Evolutionary conservation across 2,329 filamentous ascomycete species (phyloP).

Genomic region (Talaromyces sp.): DNA sequence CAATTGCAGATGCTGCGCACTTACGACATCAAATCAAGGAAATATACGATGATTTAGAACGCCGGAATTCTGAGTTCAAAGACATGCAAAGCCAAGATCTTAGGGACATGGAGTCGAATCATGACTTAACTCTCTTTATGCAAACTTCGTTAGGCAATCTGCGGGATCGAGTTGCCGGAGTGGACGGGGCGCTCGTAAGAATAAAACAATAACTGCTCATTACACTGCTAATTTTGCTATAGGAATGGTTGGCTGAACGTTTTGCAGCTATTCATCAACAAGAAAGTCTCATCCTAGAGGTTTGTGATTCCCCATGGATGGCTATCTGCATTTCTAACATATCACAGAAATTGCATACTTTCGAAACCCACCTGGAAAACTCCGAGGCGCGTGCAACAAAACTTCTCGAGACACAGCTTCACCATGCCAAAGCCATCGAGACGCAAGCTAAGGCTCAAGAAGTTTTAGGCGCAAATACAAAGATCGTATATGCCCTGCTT

Average conservation of each 20-base stretch:
- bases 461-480: slow-evolving; percentile 25
- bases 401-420: slow-evolving; percentile 32
- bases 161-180: slow-evolving; percentile 27
- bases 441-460: slow-evolving; percentile 29
- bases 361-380: slow-evolving; percentile 32
- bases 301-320: slow-evolving; percentile 15
- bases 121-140: slow-evolving; percentile 30
- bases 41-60: slow-evolving; percentile 28
- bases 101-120: slow-evolving; percentile 22
- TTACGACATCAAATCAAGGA: slow-evolving; percentile 27
- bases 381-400: slow-evolving; percentile 32
- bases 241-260: slow-evolving; percentile 33
- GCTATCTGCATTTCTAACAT: not conserved
- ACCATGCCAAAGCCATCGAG: slow-evolving; percentile 31
- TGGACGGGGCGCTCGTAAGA: slow-evolving; percentile 36
- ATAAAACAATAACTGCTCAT: not conserved
- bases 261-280: slow-evolving; percentile 31
- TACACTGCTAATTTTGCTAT: not conserved
- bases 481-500: slow-evolving; percentile 31
- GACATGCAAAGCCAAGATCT: slow-evolving; percentile 27
- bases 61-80: slow-evolving; percentile 27
- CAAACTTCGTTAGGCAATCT: slow-evolving; percentile 33
- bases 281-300: slow-evolving; percentile 33
- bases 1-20: slow-evolving; percentile 23
- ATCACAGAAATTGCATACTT: slow-evolving; percentile 32